Evolutionary conservation across 768 basidiomycete genomes (phyloP).

Genomic region (Crassisporium funariophilum): DNA sequence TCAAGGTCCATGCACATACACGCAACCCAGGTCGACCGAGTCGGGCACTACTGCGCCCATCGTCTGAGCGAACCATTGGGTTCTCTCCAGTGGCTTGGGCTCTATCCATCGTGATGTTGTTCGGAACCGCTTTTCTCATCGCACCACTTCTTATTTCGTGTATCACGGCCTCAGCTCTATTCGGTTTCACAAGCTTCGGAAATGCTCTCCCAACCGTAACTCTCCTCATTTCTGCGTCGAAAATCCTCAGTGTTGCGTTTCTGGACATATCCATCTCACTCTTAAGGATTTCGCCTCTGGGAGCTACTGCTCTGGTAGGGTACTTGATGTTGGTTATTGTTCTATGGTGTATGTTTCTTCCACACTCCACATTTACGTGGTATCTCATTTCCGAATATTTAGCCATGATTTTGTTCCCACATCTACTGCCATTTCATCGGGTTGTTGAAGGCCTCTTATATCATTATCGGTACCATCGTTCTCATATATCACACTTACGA

Average conservation of each 20-base stretch:
- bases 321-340: not conserved
- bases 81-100: not conserved
- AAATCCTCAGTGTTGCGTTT: not conserved
- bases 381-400: not conserved
- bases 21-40: too few relatives aligned
- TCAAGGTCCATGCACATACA: not conserved
- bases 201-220: not conserved
- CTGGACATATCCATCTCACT: not conserved
- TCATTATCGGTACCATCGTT: not conserved
- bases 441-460: not conserved
- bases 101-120: not conserved
- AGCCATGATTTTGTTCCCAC: not conserved
- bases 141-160: not conserved
- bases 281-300: not conserved
- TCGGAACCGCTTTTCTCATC: not conserved
- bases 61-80: too few relatives aligned
- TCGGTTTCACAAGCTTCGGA: not conserved
- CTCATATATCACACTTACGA: not conserved
- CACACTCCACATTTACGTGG: not conserved
- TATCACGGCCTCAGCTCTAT: not conserved
- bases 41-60: too few relatives aligned
- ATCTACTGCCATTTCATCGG: not conserved
- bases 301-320: not conserved
- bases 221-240: not conserved
- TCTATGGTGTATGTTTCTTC: not conserved